Conservation (phyloP, 1,284 basidiomycete species). For the Heterobasidion occidentale region DNA sequence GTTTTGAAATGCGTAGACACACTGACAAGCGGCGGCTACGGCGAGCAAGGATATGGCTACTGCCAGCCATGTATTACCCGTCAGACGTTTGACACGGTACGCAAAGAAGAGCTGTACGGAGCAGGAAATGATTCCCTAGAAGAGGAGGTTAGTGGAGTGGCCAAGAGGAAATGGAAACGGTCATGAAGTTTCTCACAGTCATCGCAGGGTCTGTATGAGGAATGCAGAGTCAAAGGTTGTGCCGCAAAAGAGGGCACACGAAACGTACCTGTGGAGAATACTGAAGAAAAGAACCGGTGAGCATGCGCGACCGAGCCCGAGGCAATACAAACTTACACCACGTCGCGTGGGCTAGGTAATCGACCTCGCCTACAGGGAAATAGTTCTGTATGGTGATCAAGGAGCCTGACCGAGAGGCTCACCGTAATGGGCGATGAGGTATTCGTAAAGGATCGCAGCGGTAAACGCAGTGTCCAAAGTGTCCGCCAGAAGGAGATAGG, state of each 20-base stretch:
- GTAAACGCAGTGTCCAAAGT: conserved; percentile 22
- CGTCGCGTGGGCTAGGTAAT: neutral
- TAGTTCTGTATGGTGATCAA: neutral
- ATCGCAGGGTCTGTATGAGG: neutral
- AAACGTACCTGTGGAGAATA: neutral
- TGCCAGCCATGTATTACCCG: conserved; percentile 9
- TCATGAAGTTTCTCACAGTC: neutral
- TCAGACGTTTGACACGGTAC: conserved; percentile 23
- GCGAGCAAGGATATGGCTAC: conserved; percentile 15
- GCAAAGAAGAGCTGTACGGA: conserved; percentile 29
- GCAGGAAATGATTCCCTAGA: conserved; percentile 17
- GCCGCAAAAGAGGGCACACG: too few relatives aligned
- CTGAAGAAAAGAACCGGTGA: neutral
- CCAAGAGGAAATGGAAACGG: too few relatives aligned
- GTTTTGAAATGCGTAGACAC: neutral
- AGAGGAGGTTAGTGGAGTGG: neutral
- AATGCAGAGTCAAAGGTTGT: too few relatives aligned
- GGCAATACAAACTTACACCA: neutral
- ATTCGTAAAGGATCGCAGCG: conserved; percentile 21
- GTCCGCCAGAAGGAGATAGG: conserved; percentile 21
- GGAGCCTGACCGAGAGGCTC: neutral
- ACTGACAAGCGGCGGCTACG: conserved; percentile 8
- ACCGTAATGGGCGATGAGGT: conserved; percentile 21
- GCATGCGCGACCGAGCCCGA: neutral
- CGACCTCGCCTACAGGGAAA: neutral